A percentile compares a stretch with the other conserved stretches of the same genome.
These are phyloP conservation scores for Adansonia grandidieri DNA, from an alignment of 441 rosid genomes.

Conservation along the genomic window DNA sequence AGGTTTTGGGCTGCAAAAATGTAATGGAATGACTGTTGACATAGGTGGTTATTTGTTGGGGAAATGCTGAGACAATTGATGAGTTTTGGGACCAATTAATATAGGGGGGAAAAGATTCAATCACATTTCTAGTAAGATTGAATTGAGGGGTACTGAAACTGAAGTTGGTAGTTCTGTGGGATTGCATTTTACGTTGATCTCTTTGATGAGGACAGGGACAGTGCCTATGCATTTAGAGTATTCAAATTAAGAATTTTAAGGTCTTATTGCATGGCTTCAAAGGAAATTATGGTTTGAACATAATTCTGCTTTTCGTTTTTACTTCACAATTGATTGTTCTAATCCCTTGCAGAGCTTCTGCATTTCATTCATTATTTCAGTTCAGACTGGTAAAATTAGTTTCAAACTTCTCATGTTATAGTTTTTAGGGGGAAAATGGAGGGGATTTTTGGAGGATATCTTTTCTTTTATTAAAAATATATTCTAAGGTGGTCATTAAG, in stretches of 20 bases:
- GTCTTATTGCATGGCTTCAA: neutral
- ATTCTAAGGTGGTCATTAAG: conserved; percentile 14
- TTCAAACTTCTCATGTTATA: neutral
- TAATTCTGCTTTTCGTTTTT: neutral
- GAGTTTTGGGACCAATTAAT: neutral
- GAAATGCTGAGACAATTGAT: neutral
- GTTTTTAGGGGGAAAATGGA: conserved; percentile 1
- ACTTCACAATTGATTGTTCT: neutral
- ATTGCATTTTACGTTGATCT: neutral
- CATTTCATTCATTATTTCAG: neutral
- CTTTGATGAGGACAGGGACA: neutral
- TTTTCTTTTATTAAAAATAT: neutral
- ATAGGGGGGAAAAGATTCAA: neutral
- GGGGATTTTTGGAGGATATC: neutral
- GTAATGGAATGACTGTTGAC: neutral
- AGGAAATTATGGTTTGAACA: neutral
- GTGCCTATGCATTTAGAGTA: neutral
- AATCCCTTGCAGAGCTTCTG: neutral
- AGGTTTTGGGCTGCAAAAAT: neutral
- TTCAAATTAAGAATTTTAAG: neutral
- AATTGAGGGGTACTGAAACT: neutral
- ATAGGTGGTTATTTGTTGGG: neutral
- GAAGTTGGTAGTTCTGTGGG: neutral
- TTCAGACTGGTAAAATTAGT: neutral
- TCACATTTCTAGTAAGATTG: neutral